Evolutionary conservation across 495 filamentous ascomycete genomes (phyloP).

Genomic region (Aspergillus asperescens): DNA sequence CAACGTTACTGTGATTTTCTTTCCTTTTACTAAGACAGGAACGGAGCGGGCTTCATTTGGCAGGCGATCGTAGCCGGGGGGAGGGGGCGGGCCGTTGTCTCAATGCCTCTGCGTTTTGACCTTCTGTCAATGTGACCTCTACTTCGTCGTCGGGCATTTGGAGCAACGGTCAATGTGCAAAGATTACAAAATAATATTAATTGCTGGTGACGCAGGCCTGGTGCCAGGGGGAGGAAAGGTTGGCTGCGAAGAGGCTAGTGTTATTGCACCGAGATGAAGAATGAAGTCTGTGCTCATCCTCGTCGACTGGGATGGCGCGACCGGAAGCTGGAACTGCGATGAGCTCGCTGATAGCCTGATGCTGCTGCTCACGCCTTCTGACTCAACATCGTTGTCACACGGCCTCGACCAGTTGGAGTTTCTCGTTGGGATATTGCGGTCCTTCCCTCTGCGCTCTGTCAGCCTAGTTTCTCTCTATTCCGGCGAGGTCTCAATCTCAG

Average conservation of each 20-base stretch:
- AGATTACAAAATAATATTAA: constrained; percentile 1
- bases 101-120: background rate
- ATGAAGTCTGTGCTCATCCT: constrained; percentile 20
- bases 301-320: constrained; percentile 2
- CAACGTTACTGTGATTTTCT: background rate
- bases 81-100: too few species aligned
- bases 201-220: constrained; percentile 15
- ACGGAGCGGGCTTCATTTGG: background rate
- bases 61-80: too few species aligned
- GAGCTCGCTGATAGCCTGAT: background rate
- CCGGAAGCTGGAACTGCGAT: constrained; percentile 12
- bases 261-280: constrained; percentile 12
- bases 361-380: background rate
- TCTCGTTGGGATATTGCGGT: background rate
- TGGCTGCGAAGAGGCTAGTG: too few species aligned
- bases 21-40: background rate
- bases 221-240: too few species aligned
- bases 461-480: too few species aligned
- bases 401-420: constrained; percentile 9
- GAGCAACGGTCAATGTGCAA: too few species aligned
- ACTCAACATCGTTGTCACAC: constrained; percentile 1
- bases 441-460: constrained; percentile 2
- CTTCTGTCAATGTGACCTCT: background rate
- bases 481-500: too few species aligned
- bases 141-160: background rate